A percentile compares a stretch with the other conserved stretches of the same genome.
Conservation (phyloP, 345 rosid species). For the Pistacia vera region DNA sequence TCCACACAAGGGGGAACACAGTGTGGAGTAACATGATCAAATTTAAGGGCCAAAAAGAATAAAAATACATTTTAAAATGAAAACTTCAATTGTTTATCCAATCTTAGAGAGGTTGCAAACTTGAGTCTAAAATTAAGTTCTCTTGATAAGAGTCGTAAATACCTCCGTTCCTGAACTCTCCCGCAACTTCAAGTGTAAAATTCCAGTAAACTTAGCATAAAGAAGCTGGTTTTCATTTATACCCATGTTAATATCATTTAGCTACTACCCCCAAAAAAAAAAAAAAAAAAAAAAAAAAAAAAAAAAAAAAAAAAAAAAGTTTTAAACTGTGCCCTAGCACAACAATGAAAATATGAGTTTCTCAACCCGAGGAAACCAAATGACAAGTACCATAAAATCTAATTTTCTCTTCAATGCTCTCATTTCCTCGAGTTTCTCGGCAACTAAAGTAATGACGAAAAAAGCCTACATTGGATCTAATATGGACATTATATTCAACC, state of each 20-base stretch:
- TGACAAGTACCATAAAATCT: not conserved
- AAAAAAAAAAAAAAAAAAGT: too few species aligned
- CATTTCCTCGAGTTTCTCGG: not conserved
- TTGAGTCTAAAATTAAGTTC: not conserved
- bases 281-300: too few species aligned
- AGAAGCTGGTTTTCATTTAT: not conserved
- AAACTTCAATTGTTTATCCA: not conserved
- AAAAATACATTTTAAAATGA: not conserved
- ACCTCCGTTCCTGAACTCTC: not conserved
- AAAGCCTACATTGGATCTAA: conserved; percentile 18
- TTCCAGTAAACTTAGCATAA: not conserved
- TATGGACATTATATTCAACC: not conserved
- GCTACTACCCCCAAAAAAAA: not conserved
- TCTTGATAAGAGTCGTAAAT: not conserved
- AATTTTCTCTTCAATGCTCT: not conserved
- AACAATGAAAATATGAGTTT: not conserved
- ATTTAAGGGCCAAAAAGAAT: not conserved
- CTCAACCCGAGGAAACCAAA: not conserved
- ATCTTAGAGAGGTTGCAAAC: not conserved
- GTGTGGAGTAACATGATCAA: not conserved
- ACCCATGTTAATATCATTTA: not conserved
- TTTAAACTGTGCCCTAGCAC: not conserved
- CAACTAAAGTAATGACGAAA: not conserved
- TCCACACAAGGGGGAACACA: not conserved
- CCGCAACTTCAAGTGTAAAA: not conserved